These are phyloP conservation scores for Cryptomeria japonica DNA, from an alignment of 75 land plant species.

Conservation along the genomic window DNA sequence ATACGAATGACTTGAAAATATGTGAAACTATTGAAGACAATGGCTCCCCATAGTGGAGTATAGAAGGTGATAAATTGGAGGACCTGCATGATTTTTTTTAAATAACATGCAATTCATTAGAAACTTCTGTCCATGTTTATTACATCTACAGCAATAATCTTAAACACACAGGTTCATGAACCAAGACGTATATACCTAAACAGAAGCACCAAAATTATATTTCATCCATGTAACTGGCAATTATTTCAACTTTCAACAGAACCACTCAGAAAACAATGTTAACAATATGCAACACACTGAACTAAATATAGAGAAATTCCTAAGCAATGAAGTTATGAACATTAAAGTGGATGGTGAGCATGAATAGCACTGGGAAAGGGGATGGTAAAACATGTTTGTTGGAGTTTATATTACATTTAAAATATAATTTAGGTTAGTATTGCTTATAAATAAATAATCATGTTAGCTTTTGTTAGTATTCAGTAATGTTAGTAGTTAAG, in stretches of 20 bases:
- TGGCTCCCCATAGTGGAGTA: constrained; percentile 93
- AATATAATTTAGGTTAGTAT: no score
- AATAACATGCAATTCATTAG: neutral
- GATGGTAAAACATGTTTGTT: neutral
- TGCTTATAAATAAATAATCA: no score
- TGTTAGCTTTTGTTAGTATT: no score
- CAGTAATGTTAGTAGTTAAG: no score
- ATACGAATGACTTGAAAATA: constrained; percentile 96
- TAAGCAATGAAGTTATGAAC: neutral
- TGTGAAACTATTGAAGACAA: constrained; percentile 84
- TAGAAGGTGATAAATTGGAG: constrained; percentile 90
- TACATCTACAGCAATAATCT: neutral
- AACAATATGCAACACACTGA: neutral
- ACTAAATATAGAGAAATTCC: neutral
- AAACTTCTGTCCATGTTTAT: neutral
- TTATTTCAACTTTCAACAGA: neutral
- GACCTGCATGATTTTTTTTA: constrained; percentile 44
- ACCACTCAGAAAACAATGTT: neutral
- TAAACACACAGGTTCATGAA: neutral
- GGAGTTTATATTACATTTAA: no score
- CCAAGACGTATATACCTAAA: neutral
- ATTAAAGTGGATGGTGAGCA: neutral
- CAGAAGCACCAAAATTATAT: neutral
- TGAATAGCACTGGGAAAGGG: neutral
- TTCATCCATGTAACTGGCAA: neutral